phyloP scores from a whole-genome alignment of 139 green algal species.

The Picochlorum sp. region DNA sequence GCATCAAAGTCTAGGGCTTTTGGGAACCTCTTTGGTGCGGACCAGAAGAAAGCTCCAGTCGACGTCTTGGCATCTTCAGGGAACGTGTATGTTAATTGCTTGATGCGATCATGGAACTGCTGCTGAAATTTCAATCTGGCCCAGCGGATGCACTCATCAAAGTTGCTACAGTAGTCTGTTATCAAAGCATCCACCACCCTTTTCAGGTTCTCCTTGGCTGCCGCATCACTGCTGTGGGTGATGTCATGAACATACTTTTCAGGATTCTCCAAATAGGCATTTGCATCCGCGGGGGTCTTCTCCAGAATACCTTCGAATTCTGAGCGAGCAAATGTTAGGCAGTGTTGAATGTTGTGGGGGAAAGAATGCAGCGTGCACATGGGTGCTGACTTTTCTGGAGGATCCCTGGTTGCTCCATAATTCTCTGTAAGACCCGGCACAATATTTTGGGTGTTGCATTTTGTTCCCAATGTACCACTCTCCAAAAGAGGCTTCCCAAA shows the following conservation, averaged over 20 bases:
- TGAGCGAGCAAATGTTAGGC: constrained; percentile 81
- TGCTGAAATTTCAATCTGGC: constrained; percentile 68
- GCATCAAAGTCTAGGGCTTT: constrained; percentile 65
- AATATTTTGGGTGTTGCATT: constrained; percentile 96
- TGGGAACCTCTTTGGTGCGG: constrained; percentile 95
- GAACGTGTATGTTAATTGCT: constrained; percentile 92
- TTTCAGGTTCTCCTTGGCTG: constrained; percentile 76
- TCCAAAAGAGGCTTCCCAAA: constrained; percentile 96
- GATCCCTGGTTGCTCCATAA: constrained; percentile 85
- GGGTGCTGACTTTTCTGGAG: constrained; percentile 89
- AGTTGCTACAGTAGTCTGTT: constrained; percentile 45
- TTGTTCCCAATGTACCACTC: constrained; percentile 86
- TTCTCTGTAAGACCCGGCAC: constrained; percentile 93
- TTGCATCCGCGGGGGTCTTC: constrained; percentile 79
- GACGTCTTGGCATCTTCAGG: constrained; percentile 88
- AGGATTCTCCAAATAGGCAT: constrained; percentile 77
- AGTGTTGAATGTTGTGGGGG: constrained; percentile 99
- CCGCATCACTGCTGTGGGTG: constrained; percentile 49
- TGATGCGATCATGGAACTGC: constrained; percentile 82
- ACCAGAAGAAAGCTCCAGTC: constrained; percentile 91
- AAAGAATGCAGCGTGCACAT: constrained; percentile 99
- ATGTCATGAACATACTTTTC: constrained; percentile 55
- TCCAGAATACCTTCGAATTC: constrained; percentile 98
- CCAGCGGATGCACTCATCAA: constrained; percentile 84
- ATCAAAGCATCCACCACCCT: constrained; percentile 75